These are phyloP conservation scores for Penicillium subrubescens DNA, from an alignment of 495 filamentous ascomycete genomes.

Conservation along the genomic window DNA sequence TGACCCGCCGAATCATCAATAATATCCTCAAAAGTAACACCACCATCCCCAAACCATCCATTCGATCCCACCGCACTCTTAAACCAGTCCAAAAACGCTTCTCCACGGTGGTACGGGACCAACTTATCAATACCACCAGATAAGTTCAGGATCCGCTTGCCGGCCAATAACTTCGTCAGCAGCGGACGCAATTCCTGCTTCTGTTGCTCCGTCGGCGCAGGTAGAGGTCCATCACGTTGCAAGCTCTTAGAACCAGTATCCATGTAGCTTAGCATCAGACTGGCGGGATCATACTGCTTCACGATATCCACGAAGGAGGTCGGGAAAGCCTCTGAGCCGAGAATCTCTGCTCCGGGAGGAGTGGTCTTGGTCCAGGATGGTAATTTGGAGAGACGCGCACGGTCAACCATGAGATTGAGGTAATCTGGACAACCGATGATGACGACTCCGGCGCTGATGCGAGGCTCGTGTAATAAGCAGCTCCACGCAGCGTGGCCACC, in stretches of 20 bases:
- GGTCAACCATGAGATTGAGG: constrained; percentile 73
- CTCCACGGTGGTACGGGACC: constrained; percentile 73
- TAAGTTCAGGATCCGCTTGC: constrained; percentile 78
- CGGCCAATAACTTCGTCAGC: constrained; percentile 53
- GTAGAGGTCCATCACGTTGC: constrained; percentile 41
- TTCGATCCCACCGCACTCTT: constrained; percentile 56
- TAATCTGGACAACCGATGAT: constrained; percentile 93
- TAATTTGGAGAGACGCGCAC: constrained; percentile 72
- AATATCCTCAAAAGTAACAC: constrained; percentile 67
- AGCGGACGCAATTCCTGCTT: constrained; percentile 41
- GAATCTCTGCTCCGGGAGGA: constrained; percentile 62
- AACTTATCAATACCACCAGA: constrained; percentile 79
- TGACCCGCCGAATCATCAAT: constrained; percentile 75
- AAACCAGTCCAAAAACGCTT: constrained; percentile 72
- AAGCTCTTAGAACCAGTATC: constrained; percentile 30
- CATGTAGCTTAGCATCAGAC: constrained; percentile 60
- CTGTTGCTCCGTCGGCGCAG: constrained; percentile 49
- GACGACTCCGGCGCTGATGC: constrained; percentile 72
- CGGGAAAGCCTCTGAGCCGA: constrained; percentile 78
- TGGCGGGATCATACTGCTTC: constrained; percentile 67
- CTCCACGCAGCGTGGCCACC: constrained; percentile 92
- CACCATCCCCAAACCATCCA: constrained; percentile 60
- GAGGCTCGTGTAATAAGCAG: constrained; percentile 72
- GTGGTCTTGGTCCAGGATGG: constrained; percentile 56
- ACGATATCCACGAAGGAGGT: constrained; percentile 62